Conservation (phyloP, 2,329 filamentous ascomycete species). For the Verticillium dahliae region DNA sequence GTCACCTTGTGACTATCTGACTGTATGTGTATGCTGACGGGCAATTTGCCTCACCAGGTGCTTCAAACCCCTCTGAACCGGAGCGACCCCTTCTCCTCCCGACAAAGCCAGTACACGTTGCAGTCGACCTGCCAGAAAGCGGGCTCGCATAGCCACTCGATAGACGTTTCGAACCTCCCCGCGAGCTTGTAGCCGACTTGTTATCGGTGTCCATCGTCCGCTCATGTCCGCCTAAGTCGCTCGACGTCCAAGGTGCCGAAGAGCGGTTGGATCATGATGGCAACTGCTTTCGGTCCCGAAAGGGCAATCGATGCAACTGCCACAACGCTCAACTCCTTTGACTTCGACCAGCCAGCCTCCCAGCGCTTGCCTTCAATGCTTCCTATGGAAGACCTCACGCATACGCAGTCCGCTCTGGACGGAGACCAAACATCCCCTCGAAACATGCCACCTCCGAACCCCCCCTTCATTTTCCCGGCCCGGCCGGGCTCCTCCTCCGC, state of each 20-base stretch:
- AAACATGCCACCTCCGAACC: slow-evolving; percentile 45
- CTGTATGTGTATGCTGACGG: neutral
- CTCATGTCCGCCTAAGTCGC: slow-evolving; percentile 33
- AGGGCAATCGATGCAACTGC: slow-evolving; percentile 21
- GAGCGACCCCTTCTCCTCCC: neutral
- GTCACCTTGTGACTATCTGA: neutral
- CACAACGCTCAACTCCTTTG: neutral
- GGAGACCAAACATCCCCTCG: slow-evolving; percentile 23
- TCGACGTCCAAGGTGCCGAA: slow-evolving; percentile 39
- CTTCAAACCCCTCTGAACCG: neutral
- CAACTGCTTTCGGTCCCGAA: slow-evolving; percentile 31
- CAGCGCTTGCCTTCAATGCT: neutral
- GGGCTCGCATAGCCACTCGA: too few species aligned
- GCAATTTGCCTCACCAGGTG: neutral
- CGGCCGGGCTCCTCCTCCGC: slow-evolving; percentile 39
- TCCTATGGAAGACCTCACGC: neutral
- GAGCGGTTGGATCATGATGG: slow-evolving; percentile 38
- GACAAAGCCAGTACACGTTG: too few species aligned
- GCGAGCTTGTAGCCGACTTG: neutral
- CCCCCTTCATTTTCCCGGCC: slow-evolving; percentile 55
- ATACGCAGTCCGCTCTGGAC: neutral
- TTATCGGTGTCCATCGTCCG: neutral
- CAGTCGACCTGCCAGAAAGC: too few species aligned
- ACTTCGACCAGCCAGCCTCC: neutral
- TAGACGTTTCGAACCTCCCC: too few species aligned